Base-by-base conservation (phyloP, 495 filamentous ascomycete genomes). In the Penicillium bovifimosum region DNA sequence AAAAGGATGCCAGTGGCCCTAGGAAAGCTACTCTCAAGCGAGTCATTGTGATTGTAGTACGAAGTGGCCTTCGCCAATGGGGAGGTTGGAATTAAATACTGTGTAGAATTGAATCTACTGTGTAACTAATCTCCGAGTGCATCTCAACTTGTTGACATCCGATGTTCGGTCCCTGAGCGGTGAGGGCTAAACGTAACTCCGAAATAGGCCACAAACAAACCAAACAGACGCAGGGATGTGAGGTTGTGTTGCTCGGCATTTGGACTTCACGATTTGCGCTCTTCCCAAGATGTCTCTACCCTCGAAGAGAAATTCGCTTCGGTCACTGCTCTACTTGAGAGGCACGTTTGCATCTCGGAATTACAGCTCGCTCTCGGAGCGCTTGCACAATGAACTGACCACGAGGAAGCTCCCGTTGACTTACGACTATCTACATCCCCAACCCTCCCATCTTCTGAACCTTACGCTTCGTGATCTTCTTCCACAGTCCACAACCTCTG, bases 1-100 rank as follows among this genome's bases (percentile, higher is more conserved):
- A 91, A 69, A 95, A 96, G 9, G 90, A 92, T 5, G 87, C 81
- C 14, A 75, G 57, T 9, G 92, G 91, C 14, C 92, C 92, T n/a
- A 97, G 69, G 64, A 86, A 97, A 32, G 87, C 85, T 20, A 96
- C 87, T 52, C 52, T 66, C 43, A 70, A 47, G 28, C 54, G 54
- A 42, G 60, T 55, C 60, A 63, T 66, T 5, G 35, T 34, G 41
- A 45, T 20, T 16, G 48, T 16, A 26, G 34, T 48, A 27, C 11
- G 20, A 28, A 9, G 14, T 32, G 16, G n/a, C 27, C 11, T 31
- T 43, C n/a, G 33, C 9, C 14, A 17, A 36, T 42, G 40, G 9
- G 13, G 31, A 13, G 11, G 20, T 24, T 24, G 20, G 29, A 7
- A 13, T 9, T 28, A 6, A 20, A 24, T 2, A 10, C 24, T 18